Evolutionary conservation across 75 land plant species (phyloP).

Genomic region (Chamaecyparis obtusa): DNA sequence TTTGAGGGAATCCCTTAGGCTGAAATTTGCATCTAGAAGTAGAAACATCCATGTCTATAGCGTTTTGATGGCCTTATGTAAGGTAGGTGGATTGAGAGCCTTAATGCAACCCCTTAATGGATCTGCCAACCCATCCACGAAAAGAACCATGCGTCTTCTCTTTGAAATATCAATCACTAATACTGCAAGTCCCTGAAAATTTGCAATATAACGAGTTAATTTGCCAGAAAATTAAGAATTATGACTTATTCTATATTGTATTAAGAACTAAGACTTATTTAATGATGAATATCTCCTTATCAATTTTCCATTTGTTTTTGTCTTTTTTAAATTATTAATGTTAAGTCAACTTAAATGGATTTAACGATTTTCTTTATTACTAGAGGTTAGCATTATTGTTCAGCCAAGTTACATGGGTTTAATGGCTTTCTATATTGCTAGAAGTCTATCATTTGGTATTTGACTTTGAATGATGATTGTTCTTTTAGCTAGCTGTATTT

Average conservation of each 20-base stretch:
- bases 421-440: background rate
- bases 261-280: background rate
- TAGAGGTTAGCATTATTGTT: background rate
- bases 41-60: too few species aligned
- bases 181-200: too few species aligned
- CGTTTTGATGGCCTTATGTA: too few species aligned
- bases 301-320: background rate
- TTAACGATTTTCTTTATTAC: background rate
- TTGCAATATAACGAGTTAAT: background rate
- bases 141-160: too few species aligned
- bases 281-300: background rate
- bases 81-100: too few species aligned
- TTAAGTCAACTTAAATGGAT: background rate
- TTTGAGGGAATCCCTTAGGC: too few species aligned
- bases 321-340: background rate
- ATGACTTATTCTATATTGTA: background rate
- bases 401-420: background rate
- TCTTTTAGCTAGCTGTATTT: background rate
- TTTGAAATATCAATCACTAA: too few species aligned
- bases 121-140: too few species aligned
- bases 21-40: too few species aligned
- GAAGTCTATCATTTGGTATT: background rate
- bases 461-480: background rate
- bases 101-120: too few species aligned
- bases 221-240: background rate